A percentile compares a stretch with the other conserved stretches of the same genome.
Evolutionary conservation across 2,329 filamentous ascomycete species (phyloP).

Genomic region (Spiromastix sp.): DNA sequence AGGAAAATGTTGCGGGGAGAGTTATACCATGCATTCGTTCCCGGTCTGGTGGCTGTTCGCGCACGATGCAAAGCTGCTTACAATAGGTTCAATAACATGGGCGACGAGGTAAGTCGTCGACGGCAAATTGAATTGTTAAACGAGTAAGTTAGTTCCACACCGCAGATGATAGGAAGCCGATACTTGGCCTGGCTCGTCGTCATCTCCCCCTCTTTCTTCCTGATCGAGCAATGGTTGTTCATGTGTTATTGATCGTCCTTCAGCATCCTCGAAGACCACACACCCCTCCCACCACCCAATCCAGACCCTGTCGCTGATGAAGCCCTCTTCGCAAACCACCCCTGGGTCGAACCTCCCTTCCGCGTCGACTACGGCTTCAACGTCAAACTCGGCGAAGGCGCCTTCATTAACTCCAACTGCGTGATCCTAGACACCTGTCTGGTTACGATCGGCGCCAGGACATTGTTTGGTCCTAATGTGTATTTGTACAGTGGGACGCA

Average conservation of each 20-base stretch:
- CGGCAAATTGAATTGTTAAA: constrained; percentile 57
- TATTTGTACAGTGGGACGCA: constrained; percentile 66
- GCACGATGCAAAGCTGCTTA: constrained; percentile 53
- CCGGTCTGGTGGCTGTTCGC: constrained; percentile 54
- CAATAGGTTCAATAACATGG: constrained; percentile 53
- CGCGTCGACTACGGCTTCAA: constrained; percentile 71
- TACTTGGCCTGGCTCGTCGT: too few species aligned
- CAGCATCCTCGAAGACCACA: constrained; percentile 54
- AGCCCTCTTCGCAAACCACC: constrained; percentile 50
- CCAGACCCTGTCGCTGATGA: constrained; percentile 54
- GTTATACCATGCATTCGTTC: constrained; percentile 64
- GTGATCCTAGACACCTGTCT: constrained; percentile 67
- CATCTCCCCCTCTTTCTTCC: background rate
- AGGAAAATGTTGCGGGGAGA: constrained; percentile 54
- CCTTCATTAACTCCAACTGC: constrained; percentile 67
- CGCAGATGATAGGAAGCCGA: background rate
- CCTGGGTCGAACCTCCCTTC: constrained; percentile 61
- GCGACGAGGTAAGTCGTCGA: constrained; percentile 47
- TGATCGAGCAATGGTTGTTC: background rate
- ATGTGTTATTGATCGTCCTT: background rate
- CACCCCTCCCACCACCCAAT: constrained; percentile 51
- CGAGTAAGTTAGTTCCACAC: constrained; percentile 45
- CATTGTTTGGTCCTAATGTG: constrained; percentile 69
- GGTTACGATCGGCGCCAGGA: constrained; percentile 66
- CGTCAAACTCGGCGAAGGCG: constrained; percentile 56